A percentile compares a stretch with the other conserved stretches of the same genome.
phyloP scores from a whole-genome alignment of 1,284 basidiomycete genomes.

The Peniophora sp. region DNA sequence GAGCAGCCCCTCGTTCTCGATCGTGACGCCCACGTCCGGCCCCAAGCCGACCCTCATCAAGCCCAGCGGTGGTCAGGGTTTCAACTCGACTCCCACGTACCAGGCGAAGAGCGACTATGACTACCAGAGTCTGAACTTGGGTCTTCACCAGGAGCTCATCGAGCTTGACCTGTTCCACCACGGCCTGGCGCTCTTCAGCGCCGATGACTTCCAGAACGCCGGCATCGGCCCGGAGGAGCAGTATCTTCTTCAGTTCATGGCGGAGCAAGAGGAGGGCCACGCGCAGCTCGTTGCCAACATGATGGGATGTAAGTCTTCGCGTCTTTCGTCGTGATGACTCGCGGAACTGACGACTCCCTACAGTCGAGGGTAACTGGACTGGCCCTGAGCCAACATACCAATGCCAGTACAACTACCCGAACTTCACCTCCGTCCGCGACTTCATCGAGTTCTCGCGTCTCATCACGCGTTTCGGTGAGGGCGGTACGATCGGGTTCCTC shows the following conservation, averaged over 20 bases:
- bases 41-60: conserved; percentile 1
- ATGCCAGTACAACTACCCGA: conserved; percentile 55
- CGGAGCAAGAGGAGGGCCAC: conserved; percentile 52
- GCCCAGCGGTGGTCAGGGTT: conserved; percentile 28
- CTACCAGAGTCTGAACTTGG: conserved; percentile 54
- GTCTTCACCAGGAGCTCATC: conserved; percentile 54
- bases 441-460: conserved; percentile 60
- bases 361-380: too few species aligned
- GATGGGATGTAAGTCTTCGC: conserved; percentile 25
- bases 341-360: too few species aligned
- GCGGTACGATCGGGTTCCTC: conserved; percentile 54
- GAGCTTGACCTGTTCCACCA: conserved; percentile 60
- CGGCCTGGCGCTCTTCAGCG: conserved; percentile 46
- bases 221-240: conserved; percentile 48
- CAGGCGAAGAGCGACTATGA: conserved; percentile 48
- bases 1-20: neutral
- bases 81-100: conserved; percentile 39
- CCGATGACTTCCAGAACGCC: conserved; percentile 46
- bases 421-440: conserved; percentile 46
- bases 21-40: conserved; percentile 21
- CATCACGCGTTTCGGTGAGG: conserved; percentile 50
- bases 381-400: conserved; percentile 11
- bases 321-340: too few species aligned
- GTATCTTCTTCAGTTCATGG: conserved; percentile 49
- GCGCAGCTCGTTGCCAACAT: conserved; percentile 42